Evolutionary conservation across 2,329 filamentous ascomycete species (phyloP).

Genomic region (Colletotrichum musicola): DNA sequence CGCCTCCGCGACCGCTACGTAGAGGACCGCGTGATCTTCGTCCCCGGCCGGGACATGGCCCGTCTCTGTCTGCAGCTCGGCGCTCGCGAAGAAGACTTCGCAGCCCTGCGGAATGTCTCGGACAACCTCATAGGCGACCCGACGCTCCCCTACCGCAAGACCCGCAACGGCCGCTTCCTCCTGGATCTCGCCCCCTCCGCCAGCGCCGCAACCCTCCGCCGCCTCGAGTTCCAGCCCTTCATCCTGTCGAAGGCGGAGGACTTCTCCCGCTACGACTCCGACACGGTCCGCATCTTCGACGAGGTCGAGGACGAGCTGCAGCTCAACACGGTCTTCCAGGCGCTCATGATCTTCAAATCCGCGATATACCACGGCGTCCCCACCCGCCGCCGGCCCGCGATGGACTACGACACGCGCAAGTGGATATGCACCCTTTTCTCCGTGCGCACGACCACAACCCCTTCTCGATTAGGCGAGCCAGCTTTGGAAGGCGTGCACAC

Average conservation of each 20-base stretch:
- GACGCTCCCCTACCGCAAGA: conserved; percentile 45
- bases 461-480: conserved; percentile 46
- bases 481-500: conserved; percentile 49
- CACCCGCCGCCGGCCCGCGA: conserved; percentile 41
- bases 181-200: conserved; percentile 40
- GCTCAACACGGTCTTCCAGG: conserved; percentile 48
- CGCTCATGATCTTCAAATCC: conserved; percentile 48
- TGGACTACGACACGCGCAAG: conserved; percentile 45
- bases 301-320: conserved; percentile 47
- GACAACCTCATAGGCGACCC: conserved; percentile 44
- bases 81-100: conserved; percentile 44
- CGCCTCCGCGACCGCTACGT: conserved; percentile 42
- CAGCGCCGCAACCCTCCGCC: conserved; percentile 41
- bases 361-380: conserved; percentile 44
- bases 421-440: conserved; percentile 47
- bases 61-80: conserved; percentile 44
- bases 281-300: conserved; percentile 45
- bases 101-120: conserved; percentile 41
- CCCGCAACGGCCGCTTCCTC: conserved; percentile 45
- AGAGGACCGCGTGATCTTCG: conserved; percentile 43
- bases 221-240: conserved; percentile 48
- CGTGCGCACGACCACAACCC: conserved; percentile 46
- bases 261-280: conserved; percentile 48
- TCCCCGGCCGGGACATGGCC: conserved; percentile 44
- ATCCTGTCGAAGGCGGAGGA: conserved; percentile 45